Evolutionary conservation across 805 yeast species (phyloP).

Genomic region (Lachancea meyersii): DNA sequence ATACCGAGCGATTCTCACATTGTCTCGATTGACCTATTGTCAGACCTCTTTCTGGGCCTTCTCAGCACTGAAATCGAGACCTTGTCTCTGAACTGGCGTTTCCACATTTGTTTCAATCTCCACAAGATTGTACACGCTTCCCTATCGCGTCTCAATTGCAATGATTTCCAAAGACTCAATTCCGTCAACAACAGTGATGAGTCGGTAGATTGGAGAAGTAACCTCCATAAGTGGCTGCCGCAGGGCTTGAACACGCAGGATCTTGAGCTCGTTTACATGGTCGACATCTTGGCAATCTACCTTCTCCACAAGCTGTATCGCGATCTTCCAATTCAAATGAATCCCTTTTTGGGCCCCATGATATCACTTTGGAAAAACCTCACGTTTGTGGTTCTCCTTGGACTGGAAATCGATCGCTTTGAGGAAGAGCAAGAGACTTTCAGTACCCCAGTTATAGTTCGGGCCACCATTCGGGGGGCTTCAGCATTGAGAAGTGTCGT

Average conservation of each 20-base stretch:
- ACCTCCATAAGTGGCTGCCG: slow-evolving; percentile 34
- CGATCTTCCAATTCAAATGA: slow-evolving; percentile 34
- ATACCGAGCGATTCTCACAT: slow-evolving; percentile 48
- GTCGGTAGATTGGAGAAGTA: slow-evolving; percentile 25
- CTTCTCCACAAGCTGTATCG: slow-evolving; percentile 41
- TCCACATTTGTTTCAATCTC: slow-evolving; percentile 26
- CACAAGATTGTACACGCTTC: slow-evolving; percentile 24
- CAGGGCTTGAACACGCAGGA: slow-evolving; percentile 35
- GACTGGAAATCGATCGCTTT: slow-evolving; percentile 54
- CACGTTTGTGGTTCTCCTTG: slow-evolving; percentile 52
- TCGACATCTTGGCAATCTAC: slow-evolving; percentile 38
- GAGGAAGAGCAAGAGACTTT: slow-evolving; percentile 37
- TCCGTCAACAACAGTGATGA: slow-evolving; percentile 20
- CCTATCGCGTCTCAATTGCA: slow-evolving; percentile 22
- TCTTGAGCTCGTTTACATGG: slow-evolving; percentile 42
- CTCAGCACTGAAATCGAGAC: slow-evolving; percentile 22
- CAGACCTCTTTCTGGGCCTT: slow-evolving; percentile 46
- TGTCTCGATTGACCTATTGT: slow-evolving; percentile 50
- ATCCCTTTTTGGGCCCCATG: slow-evolving; percentile 57
- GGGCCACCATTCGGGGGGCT: slow-evolving; percentile 52
- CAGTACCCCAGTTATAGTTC: slow-evolving; percentile 41
- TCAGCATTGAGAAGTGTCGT: slow-evolving; percentile 56
- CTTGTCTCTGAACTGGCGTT: slow-evolving; percentile 19
- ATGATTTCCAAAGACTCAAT: slow-evolving; percentile 22
- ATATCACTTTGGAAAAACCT: slow-evolving; percentile 61